Evolutionary conservation across 768 basidiomycete species (phyloP), one percentile per base, ranked within the genome.

Genomic region (Boletus insuetus): DNA sequence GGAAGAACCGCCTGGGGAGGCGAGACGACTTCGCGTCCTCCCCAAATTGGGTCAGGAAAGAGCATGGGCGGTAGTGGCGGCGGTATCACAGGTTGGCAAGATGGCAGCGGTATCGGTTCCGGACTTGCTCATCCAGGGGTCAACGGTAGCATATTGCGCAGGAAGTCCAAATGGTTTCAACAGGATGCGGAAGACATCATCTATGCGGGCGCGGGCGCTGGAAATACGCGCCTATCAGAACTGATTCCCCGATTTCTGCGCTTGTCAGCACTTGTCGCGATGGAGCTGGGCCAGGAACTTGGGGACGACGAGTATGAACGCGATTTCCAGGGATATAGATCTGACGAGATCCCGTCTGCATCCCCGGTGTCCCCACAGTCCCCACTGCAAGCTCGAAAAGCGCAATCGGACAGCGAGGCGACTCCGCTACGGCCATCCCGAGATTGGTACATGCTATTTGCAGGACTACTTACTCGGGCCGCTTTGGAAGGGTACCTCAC

Each of bases 401-500:
- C 68, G 35, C 72, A 69, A 39, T 68, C 68, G 6, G 66, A 74
- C 55, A 69, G 74, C 61, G 78, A 77, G 42, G 75, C 74, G 6
- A 64, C 72, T n/a, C 84, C 86, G 0, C 69, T 89, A 34, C 76
- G 78, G 3, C 91, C 91, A 0, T 86, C 89, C 26, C 73, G 81
- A 24, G 83, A 85, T 59, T 94, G 92, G 92, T 94, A 92, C 69
- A 78, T 87, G 72, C 77, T 95, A 13, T 76, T 93, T 16, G 82
- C 82, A 0, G 85, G 88, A 2, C 74, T 95, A 22, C 75, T 92
- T 29, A 91, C 91, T 6, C 82, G 91, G n/a, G 90, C 90, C 0
- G 87, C 85, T 19, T 71, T 94, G 49, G 91, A 95, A 64, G 92
- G 92, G 0, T 94, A 94, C 65, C 77, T 94, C 43, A 85, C 84